Percentiles rank a stretch among this genome's conserved stretches.
Conservation (phyloP, 352 stramenopile genomes). For the Thalassiosira livingstoniorum region DNA sequence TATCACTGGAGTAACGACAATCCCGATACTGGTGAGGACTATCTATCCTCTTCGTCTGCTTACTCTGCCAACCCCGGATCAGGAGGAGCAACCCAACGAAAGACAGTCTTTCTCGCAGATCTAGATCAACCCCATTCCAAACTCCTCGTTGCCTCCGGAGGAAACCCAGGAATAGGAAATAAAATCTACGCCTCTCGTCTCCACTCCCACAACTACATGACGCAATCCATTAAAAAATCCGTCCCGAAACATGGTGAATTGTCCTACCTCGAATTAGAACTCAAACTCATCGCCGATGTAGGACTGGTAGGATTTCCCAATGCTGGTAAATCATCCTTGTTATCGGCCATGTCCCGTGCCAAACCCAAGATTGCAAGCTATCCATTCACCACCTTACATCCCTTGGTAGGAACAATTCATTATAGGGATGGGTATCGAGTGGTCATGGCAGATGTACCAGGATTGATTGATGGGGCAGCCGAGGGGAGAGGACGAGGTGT, state of each 20-base stretch:
- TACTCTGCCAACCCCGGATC: neutral
- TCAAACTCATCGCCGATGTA: constrained; percentile 98
- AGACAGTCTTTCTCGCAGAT: constrained; percentile 78
- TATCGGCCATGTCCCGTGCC: constrained; percentile 92
- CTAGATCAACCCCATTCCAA: constrained; percentile 74
- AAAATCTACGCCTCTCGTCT: constrained; percentile 61
- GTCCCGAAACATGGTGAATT: constrained; percentile 83
- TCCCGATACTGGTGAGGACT: constrained; percentile 20
- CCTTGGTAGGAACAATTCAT: constrained; percentile 94
- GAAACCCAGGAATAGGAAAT: constrained; percentile 72
- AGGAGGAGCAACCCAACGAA: constrained; percentile 36
- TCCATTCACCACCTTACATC: constrained; percentile 97
- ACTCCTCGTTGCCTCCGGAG: constrained; percentile 72
- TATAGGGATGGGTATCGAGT: constrained; percentile 92
- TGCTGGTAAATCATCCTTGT: constrained; percentile 95
- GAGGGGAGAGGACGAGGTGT: constrained; percentile 95
- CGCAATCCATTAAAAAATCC: constrained; percentile 60
- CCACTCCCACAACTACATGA: constrained; percentile 31
- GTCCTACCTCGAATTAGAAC: constrained; percentile 94
- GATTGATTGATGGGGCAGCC: constrained; percentile 91
- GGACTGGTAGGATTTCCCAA: constrained; percentile 99
- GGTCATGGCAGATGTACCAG: constrained; percentile 91
- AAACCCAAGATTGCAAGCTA: constrained; percentile 96
- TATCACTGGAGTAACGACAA: constrained; percentile 51
- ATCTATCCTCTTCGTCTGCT: constrained; percentile 17